Base-by-base conservation (phyloP, 768 basidiomycete genomes). In the Panaeolus cyanescens region DNA sequence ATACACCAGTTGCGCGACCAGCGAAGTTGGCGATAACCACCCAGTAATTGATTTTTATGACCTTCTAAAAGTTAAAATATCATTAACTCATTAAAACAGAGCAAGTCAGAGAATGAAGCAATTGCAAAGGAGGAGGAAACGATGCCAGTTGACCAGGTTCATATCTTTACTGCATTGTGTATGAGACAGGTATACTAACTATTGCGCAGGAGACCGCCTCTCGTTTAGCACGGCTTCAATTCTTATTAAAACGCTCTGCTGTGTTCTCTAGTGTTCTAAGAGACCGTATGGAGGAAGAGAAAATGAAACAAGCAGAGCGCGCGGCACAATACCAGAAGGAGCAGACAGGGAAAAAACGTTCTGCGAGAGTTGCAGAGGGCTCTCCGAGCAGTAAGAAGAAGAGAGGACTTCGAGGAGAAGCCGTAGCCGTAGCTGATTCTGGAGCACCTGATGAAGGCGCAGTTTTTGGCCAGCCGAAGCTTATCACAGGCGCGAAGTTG, bases 401-500 rank as follows among this genome's bases (percentile, higher is more conserved):
- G 61, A 76, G 73, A 62, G 70, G 73, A 0, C 59, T 61, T 3
- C 34, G 69, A 32, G 71, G 72, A 20, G 67, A 72, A 45, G 59
- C 65, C 45, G 42, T 71, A 19, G 58, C 42, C 8, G 66, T 66
- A 17, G 59, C 56, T 6, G 65, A 66, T 20, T 59, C 55, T 6
- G 70, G 67, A 7, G 65, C 66, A 28, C 66, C 76, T 37, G 70
- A 70, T 37, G 74, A 74, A 2, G 56, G 61, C 7, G 68, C 75
- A 9, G 72, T 79, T 28, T 90, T 92, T 65, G 74, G 84, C 55
- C 96, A 98, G 70, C 92, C 95, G 0, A 73, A 80, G 2, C 75
- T 95, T 17, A 79, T 99, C 37, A 94, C 94, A 0, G 96, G 96
- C 4, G 94, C 88, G 0, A 91, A 78, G 59, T 74, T 99, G 62